Evolutionary conservation across 176 grass and related monocot species (phyloP), one percentile per base, ranked within the genome.

Genomic region (Oryza coarctata): DNA sequence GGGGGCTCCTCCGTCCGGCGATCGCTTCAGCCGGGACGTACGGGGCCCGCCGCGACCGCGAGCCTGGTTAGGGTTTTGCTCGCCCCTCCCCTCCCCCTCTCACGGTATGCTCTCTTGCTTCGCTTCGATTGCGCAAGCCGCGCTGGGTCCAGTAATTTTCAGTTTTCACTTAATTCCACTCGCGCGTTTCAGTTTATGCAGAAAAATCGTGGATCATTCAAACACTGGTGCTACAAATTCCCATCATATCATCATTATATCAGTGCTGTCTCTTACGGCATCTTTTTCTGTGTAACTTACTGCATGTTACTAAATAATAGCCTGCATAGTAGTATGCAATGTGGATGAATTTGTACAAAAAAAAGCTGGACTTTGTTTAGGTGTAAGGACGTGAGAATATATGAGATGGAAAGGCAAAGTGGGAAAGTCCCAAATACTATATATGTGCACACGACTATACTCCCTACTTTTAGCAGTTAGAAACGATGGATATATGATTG

Each of bases 401-500:
- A 63, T 26, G 28, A 63, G 36, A 84, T 14, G 41, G 41, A 26
- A 68, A 58, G 82, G 4, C 3, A 68, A 39, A 55, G 0, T 17
- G 63, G 52, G 49, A 23, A 44, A 73, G 63, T 3, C 17, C 17
- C 30, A 75, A 18, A 55, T 55, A 7, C 50, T 22, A 55, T 22
- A 25, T 40, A 41, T 3, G 0, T 44, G 17, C 44, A 49, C 41
- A 50, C 9, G 50, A 55, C 50, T 22, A 52, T 52, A 52, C 31
- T 39, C 11, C 1, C 3, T 36, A n/a, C 72, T 41, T 84, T 68
- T 32, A 57, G 31, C 31, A 41, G 64, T 64, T 47, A 26, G 75
- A 50, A 66, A 27, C 10, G 29, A 27, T 88, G 11, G 60, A 66
- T 84, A 55, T 55, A 55, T 55, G 50, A 57, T 80, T 73, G 40